Base-by-base conservation (phyloP, 306 rosid genomes). In the Abrus precatorius region DNA sequence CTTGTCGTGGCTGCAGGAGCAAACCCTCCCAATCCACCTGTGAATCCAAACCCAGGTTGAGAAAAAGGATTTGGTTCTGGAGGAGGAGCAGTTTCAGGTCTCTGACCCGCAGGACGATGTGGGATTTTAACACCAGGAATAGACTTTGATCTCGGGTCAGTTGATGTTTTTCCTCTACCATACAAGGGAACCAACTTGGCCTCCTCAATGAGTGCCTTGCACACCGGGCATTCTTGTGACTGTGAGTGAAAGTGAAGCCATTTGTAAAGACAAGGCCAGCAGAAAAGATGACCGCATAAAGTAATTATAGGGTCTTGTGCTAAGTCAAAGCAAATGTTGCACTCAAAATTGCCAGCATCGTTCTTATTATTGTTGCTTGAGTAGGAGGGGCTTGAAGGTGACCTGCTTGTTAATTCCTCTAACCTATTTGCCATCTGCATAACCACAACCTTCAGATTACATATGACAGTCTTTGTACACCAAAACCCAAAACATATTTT, bases 231-330 rank as follows among this genome's bases (percentile, higher is more conserved):
- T 76, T 88, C 97, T 52, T 68, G 90, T 43, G 97, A 90, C 53
- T 88, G 88, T 11, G 98, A 92, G 69, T 92, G 97, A 82, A 86
- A 77, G 59, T 92, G 89, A 78, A 94, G 94, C 98, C 98, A 94
- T 71, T 92, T 88, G 86, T 92, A 94, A 77, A 94, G 98, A 80
- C 94, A 94, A 0, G 97, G 94, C 98, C 98, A 94, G 78, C 97
- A 94, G 78, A 90, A 94, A 48, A 92, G 96, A 86, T 92, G 98
- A 75, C 97, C 98, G 12, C 97, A 92, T 64, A 92, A 73, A 50
- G 98, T 92, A 33, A 92, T 90, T 69, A 94, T 92, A 3, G 98
- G 98, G 48, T 94, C 98, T 82, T 94, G 98, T 65, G 98, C 97
- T 72, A 94, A 86, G 12, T 94, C 97, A 8, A 94, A 85, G 87